Evolutionary conservation across 2,329 filamentous ascomycete species (phyloP).

Genomic region (Clonostachys byssicola): DNA sequence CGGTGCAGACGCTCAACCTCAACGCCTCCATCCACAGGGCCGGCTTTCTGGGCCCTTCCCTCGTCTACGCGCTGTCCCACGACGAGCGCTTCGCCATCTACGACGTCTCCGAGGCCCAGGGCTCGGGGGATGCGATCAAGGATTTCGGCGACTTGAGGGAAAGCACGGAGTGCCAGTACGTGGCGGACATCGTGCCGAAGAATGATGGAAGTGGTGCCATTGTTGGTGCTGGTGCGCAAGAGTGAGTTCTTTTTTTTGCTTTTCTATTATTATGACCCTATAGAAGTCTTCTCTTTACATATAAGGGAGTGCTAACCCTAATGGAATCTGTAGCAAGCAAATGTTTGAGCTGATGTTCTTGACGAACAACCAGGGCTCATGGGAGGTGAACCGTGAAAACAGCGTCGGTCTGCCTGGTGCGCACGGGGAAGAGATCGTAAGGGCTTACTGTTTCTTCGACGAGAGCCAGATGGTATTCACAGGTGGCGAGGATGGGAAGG

Average conservation of each 20-base stretch:
- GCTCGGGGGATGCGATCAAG: constrained; percentile 49
- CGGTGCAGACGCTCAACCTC: constrained; percentile 76
- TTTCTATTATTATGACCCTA: neutral
- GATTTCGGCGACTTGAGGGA: constrained; percentile 68
- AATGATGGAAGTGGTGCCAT: constrained; percentile 53
- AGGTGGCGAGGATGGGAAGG: constrained; percentile 52
- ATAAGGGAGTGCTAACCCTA: neutral
- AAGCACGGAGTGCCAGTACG: constrained; percentile 67
- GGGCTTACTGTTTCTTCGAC: constrained; percentile 61
- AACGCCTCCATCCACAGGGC: constrained; percentile 70
- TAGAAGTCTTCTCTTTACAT: neutral
- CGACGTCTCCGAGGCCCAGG: constrained; percentile 59
- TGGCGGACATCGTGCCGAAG: constrained; percentile 62
- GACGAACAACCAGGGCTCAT: constrained; percentile 39
- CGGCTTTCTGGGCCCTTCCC: constrained; percentile 60
- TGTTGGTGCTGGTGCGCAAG: constrained; percentile 62
- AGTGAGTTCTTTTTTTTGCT: constrained; percentile 35
- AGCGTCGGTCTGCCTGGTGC: constrained; percentile 57
- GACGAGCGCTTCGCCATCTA: constrained; percentile 77
- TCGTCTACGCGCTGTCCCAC: constrained; percentile 70
- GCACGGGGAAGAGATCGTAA: constrained; percentile 60
- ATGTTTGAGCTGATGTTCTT: constrained; percentile 59
- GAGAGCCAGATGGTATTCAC: constrained; percentile 55
- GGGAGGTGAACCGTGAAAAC: constrained; percentile 50
- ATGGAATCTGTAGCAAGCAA: constrained; percentile 34